These are phyloP conservation scores for Austroboletus niveus DNA, from an alignment of 1,284 basidiomycete genomes.

Conservation along the genomic window DNA sequence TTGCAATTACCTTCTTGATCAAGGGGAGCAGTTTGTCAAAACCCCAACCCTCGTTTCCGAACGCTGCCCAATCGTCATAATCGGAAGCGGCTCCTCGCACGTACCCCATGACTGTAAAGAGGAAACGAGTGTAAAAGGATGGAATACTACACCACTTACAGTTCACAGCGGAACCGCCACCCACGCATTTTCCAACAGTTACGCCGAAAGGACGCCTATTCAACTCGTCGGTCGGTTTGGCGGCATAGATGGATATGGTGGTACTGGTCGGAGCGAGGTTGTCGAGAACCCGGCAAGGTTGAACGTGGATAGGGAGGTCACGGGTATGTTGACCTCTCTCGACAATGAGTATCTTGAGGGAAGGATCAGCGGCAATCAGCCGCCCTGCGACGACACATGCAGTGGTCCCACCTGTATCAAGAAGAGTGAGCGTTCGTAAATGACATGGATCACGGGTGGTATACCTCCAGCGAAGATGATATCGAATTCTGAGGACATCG, in stretches of 20 bases:
- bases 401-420: slow-evolving; percentile 31
- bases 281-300: too few species aligned
- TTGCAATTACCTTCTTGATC: too few species aligned
- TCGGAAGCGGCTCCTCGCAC: too few species aligned
- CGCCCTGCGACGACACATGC: too few species aligned
- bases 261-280: slow-evolving; percentile 10
- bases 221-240: slow-evolving; percentile 44
- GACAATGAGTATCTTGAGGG: slow-evolving; percentile 40
- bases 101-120: not conserved
- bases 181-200: slow-evolving; percentile 15
- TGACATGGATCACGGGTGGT: not conserved
- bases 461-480: not conserved
- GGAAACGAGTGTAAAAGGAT: not conserved
- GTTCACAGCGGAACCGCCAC: not conserved
- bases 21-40: too few species aligned
- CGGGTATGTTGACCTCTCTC: slow-evolving; percentile 40
- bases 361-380: slow-evolving; percentile 33
- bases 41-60: too few species aligned
- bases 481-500: not conserved
- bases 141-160: not conserved
- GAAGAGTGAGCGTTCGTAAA: not conserved
- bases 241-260: slow-evolving; percentile 42
- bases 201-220: slow-evolving; percentile 43
- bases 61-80: too few species aligned
- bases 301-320: too few species aligned